These are phyloP conservation scores for Zancudomyces culisetae DNA, from an alignment of 371 early-diverging fungal species.

Conservation along the genomic window DNA sequence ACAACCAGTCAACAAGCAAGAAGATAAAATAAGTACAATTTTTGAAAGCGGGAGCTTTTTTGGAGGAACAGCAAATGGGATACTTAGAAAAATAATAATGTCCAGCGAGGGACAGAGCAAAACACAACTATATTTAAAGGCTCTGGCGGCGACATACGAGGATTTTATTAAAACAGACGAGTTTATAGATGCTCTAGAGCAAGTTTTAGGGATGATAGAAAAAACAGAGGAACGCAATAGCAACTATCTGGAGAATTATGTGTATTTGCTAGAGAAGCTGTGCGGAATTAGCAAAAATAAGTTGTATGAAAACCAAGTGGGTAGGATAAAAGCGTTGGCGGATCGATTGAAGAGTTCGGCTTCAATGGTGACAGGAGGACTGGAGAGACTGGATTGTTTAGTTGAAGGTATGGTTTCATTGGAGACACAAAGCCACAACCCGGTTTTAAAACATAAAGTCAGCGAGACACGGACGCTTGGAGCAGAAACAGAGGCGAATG, in stretches of 20 bases:
- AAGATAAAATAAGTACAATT: no score
- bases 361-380: background rate
- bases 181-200: slow-evolving; percentile 32
- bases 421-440: background rate
- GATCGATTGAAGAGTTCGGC: background rate
- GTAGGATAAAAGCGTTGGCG: background rate
- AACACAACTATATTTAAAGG: no score
- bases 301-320: background rate
- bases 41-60: no score
- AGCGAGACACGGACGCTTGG: background rate
- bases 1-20: no score
- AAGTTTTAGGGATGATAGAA: slow-evolving; percentile 22
- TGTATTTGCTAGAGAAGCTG: slow-evolving; percentile 10
- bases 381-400: background rate
- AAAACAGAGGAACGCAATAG: slow-evolving; percentile 7
- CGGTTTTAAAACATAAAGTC: background rate
- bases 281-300: background rate
- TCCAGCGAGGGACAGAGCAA: no score
- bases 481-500: background rate
- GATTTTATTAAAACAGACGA: slow-evolving; percentile 30
- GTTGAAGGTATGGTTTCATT: background rate
- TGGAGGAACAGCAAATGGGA: background rate
- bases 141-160: slow-evolving; percentile 38
- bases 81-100: slow-evolving; percentile 3
- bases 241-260: slow-evolving; percentile 3